Evolutionary conservation across 768 basidiomycete species (phyloP).

Genomic region (Collybiopsis confluens): DNA sequence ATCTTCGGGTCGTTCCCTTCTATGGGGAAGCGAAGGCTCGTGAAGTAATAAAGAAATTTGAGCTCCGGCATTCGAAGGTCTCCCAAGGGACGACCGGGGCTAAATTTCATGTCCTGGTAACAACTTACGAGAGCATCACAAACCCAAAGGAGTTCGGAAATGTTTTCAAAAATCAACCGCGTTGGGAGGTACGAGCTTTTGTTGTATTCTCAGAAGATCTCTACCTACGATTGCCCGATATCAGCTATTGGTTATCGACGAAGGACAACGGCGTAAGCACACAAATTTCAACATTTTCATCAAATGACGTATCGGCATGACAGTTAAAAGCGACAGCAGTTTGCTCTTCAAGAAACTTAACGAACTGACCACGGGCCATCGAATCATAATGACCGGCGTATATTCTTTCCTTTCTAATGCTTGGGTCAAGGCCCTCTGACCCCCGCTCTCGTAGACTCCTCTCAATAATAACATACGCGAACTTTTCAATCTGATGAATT

Average conservation of each 20-base stretch:
- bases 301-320: constrained; percentile 11
- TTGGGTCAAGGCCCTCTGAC: not conserved
- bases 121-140: constrained; percentile 86
- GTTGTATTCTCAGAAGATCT: too few species aligned
- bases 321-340: constrained; percentile 82
- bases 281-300: constrained; percentile 7
- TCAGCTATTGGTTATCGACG: constrained; percentile 81
- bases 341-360: constrained; percentile 80
- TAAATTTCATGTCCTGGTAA: constrained; percentile 86
- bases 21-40: constrained; percentile 78
- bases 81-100: constrained; percentile 41
- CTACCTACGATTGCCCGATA: too few species aligned
- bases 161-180: constrained; percentile 76
- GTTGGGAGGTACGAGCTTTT: constrained; percentile 79
- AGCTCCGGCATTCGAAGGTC: constrained; percentile 60
- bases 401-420: constrained; percentile 20
- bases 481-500: constrained; percentile 95
- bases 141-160: constrained; percentile 61
- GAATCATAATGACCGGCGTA: constrained; percentile 88
- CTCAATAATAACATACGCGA: constrained; percentile 97
- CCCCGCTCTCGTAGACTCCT: constrained; percentile 56
- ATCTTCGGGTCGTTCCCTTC: constrained; percentile 76
- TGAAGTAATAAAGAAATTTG: constrained; percentile 76
- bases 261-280: constrained; percentile 81
- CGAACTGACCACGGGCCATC: constrained; percentile 72